phyloP scores from a whole-genome alignment of 2,329 filamentous ascomycete genomes.

The Ascochyta viciae-villosae region DNA sequence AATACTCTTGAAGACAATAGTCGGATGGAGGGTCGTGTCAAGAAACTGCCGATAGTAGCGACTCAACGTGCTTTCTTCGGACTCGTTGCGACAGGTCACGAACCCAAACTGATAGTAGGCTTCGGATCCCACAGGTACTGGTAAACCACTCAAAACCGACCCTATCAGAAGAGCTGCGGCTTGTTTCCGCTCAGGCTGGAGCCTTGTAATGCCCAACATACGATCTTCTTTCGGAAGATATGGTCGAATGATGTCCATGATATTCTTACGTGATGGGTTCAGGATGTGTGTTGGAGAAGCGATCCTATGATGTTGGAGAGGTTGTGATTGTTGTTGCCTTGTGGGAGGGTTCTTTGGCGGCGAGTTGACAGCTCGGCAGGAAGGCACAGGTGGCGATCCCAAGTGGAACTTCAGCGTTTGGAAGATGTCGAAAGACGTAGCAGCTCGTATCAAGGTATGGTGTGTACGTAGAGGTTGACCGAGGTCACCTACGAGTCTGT shows the following conservation, averaged over 20 bases:
- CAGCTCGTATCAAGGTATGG: constrained; percentile 14
- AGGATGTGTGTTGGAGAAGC: neutral
- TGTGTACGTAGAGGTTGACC: constrained; percentile 15
- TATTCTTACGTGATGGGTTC: neutral
- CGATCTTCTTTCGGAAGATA: constrained; percentile 3
- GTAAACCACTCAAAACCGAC: neutral
- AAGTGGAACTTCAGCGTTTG: neutral
- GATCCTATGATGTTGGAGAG: neutral
- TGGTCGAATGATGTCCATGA: neutral
- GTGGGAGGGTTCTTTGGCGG: neutral
- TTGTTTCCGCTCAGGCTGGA: constrained; percentile 13
- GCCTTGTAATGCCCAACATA: neutral
- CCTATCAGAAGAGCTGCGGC: constrained; percentile 1
- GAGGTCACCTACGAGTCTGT: constrained; percentile 15
- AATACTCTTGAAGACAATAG: constrained; percentile 15
- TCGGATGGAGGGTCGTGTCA: neutral
- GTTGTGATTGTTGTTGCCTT: neutral
- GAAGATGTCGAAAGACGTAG: neutral
- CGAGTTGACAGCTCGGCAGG: neutral
- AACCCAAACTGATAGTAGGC: constrained; percentile 32
- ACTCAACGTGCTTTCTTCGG: constrained; percentile 12
- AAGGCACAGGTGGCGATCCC: neutral
- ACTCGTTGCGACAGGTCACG: constrained; percentile 1
- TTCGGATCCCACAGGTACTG: neutral
- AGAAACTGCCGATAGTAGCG: constrained; percentile 22